These are phyloP conservation scores for Saccharomyces paradoxus DNA, from an alignment of 805 yeast genomes.

Conservation along the genomic window DNA sequence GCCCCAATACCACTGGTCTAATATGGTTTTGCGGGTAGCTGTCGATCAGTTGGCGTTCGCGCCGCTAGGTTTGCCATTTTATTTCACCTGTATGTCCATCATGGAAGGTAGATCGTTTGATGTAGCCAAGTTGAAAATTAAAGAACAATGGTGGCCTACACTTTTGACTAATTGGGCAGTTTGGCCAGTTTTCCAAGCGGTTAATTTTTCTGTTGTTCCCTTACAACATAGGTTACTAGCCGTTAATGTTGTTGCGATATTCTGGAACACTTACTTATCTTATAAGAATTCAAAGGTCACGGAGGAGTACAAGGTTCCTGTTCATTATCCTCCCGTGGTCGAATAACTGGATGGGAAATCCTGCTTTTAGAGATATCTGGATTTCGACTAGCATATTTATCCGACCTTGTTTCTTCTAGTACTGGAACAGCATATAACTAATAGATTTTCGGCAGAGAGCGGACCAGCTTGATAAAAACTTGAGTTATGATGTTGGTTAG, in stretches of 20 bases:
- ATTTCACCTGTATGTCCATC: slow-evolving; percentile 57
- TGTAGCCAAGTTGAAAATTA: slow-evolving; percentile 37
- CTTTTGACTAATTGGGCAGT: slow-evolving; percentile 69
- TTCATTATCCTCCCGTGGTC: slow-evolving; percentile 35
- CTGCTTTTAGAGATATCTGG: not conserved
- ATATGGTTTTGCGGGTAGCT: slow-evolving; percentile 44
- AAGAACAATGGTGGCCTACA: slow-evolving; percentile 56
- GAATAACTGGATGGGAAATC: slow-evolving; percentile 18
- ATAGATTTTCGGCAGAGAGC: not conserved
- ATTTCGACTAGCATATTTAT: not conserved
- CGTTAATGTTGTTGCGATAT: slow-evolving; percentile 63
- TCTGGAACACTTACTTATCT: slow-evolving; percentile 80
- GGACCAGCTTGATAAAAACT: not conserved
- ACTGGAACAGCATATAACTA: too few species aligned
- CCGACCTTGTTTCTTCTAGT: not conserved
- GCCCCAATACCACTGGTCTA: slow-evolving; percentile 18
- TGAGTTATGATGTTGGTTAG: not conserved
- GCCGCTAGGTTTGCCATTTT: slow-evolving; percentile 68
- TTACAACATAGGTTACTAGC: slow-evolving; percentile 56
- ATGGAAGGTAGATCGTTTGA: slow-evolving; percentile 47
- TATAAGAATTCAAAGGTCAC: slow-evolving; percentile 40
- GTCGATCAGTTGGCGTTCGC: slow-evolving; percentile 73
- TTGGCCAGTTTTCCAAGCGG: slow-evolving; percentile 83
- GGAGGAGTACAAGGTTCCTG: slow-evolving; percentile 20
- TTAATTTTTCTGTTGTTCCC: slow-evolving; percentile 73